Evolutionary conservation across 2,329 filamentous ascomycete species (phyloP).

Genomic region (Aspergillus arachidicola): DNA sequence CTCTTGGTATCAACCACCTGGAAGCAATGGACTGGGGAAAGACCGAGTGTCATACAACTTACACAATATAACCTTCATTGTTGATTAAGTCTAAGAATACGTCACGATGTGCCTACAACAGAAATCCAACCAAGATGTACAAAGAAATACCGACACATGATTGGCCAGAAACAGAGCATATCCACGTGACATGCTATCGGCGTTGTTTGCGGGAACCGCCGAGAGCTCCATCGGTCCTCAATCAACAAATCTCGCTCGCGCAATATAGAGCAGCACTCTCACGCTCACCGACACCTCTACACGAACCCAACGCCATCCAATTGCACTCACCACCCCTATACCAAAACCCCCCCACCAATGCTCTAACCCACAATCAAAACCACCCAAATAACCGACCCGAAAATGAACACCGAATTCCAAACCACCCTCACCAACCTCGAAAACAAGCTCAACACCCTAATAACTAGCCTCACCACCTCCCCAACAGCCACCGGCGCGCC

Average conservation of each 20-base stretch:
- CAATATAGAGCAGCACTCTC: background rate
- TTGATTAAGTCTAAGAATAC: background rate
- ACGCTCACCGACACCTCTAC: background rate
- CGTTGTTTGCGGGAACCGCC: background rate
- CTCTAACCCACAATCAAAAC: background rate
- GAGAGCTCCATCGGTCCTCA: background rate
- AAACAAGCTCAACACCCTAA: conserved; percentile 44
- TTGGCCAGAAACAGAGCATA: background rate
- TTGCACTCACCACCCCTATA: background rate
- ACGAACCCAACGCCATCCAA: background rate
- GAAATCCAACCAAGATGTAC: background rate
- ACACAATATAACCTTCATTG: background rate
- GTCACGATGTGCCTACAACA: too few species aligned
- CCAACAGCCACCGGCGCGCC: conserved; percentile 48
- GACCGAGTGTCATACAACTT: background rate
- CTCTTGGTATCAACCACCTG: background rate
- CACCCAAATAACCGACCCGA: conserved; percentile 1
- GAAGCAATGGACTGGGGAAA: background rate
- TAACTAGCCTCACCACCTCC: conserved; percentile 45
- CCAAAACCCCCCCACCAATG: background rate
- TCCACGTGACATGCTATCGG: background rate
- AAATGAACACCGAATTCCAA: conserved; percentile 45
- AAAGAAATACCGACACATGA: background rate
- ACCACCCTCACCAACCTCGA: conserved; percentile 45
- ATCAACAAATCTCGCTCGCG: background rate